Evolutionary conservation across 2,329 filamentous ascomycete genomes (phyloP).

Genomic region (Beauveria pseudobassiana): DNA sequence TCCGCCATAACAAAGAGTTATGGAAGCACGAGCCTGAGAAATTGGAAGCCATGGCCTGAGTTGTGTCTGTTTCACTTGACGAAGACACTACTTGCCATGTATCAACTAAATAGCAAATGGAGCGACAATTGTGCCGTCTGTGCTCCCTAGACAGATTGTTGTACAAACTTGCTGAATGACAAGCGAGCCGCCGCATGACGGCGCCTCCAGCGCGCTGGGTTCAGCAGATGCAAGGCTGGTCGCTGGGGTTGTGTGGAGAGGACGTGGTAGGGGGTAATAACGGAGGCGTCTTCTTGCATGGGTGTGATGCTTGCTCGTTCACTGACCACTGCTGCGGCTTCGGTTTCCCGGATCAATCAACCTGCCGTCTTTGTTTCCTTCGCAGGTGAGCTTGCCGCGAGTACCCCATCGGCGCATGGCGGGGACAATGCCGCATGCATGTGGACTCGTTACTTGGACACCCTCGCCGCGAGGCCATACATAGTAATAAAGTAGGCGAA

Average conservation of each 20-base stretch:
- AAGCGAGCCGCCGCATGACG: slow-evolving; percentile 5
- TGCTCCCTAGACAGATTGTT: neutral
- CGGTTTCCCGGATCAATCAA: neutral
- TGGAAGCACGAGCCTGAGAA: neutral
- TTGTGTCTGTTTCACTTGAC: neutral
- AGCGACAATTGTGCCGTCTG: neutral
- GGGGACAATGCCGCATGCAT: neutral
- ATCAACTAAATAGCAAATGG: neutral
- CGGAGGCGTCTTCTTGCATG: neutral
- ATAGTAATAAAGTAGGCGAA: neutral
- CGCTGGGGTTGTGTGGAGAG: neutral
- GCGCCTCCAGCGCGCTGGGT: slow-evolving; percentile 3
- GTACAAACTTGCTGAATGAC: neutral
- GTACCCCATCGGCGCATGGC: neutral
- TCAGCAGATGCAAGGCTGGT: neutral
- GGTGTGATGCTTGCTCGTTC: neutral
- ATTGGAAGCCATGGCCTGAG: neutral
- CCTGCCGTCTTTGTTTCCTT: neutral
- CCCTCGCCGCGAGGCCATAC: too few relatives aligned
- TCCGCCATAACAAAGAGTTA: neutral
- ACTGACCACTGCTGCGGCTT: neutral
- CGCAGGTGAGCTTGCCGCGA: neutral
- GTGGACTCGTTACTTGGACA: neutral
- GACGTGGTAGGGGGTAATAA: neutral
- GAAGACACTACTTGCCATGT: neutral